Evolutionary conservation across 192 early-diverging fungal species (phyloP).

Genomic region (Geosiphon pyriformis): DNA sequence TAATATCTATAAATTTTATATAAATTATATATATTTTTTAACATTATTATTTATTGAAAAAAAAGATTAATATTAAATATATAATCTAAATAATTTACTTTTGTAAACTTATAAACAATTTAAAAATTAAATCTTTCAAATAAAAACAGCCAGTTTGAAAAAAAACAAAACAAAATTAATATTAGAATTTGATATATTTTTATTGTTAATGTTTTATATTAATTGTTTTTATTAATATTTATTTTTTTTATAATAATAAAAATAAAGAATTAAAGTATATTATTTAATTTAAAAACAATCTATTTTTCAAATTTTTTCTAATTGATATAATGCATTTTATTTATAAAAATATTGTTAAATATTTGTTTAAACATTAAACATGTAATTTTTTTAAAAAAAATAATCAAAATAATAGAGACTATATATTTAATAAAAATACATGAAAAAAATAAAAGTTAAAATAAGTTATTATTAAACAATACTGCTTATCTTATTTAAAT

Average conservation of each 20-base stretch:
- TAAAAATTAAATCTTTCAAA: neutral
- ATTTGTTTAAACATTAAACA: constrained; percentile 5
- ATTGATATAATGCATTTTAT: too few species aligned
- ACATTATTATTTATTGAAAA: neutral
- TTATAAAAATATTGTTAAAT: neutral
- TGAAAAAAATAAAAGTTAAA: neutral
- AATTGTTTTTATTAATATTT: too few species aligned
- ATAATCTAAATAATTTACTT: neutral
- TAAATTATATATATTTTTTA: neutral
- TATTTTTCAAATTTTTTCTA: neutral
- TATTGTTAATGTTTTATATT: too few species aligned
- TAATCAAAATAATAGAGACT: neutral
- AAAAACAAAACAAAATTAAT: too few species aligned
- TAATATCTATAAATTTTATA: neutral
- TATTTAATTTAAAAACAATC: neutral
- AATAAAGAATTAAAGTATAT: too few species aligned
- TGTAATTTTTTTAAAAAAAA: neutral
- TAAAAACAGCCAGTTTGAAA: too few species aligned
- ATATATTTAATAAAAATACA: neutral
- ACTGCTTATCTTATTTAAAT: neutral
- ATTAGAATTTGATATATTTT: too few species aligned
- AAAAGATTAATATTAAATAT: too few species aligned
- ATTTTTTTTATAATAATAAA: neutral
- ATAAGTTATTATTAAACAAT: neutral
- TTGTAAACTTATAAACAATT: neutral